A percentile compares a stretch with the other conserved stretches of the same genome.
These are phyloP conservation scores for Closterium sp. DNA, from an alignment of 139 green algal species.

Conservation along the genomic window DNA sequence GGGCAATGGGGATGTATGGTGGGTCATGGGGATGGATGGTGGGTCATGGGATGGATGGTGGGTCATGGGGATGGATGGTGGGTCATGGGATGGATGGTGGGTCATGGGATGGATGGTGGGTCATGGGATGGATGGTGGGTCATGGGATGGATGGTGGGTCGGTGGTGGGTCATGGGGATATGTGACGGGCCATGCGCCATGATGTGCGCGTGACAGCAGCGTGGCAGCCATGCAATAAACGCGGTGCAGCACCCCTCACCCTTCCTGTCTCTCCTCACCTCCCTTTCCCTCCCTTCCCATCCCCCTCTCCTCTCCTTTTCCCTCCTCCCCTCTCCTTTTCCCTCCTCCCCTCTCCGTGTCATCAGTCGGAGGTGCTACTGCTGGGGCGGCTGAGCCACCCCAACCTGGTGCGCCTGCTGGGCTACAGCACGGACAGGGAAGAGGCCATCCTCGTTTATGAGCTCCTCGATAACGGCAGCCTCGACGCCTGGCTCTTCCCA, in stretches of 20 bases:
- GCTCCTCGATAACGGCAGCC: conserved; percentile 36
- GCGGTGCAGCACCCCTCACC: neutral
- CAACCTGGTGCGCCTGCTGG: conserved; percentile 39
- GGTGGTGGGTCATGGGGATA: too few species aligned
- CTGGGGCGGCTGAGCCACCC: conserved; percentile 38
- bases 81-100: too few species aligned
- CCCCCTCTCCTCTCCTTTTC: neutral
- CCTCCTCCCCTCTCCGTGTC: too few species aligned
- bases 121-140: too few species aligned
- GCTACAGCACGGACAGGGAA: conserved; percentile 38
- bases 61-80: neutral
- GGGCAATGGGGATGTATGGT: neutral
- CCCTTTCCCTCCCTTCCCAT: neutral
- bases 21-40: too few species aligned
- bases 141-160: too few species aligned
- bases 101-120: too few species aligned
- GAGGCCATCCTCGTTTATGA: conserved; percentile 45
- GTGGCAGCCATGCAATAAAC: neutral
- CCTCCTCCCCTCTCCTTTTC: too few species aligned
- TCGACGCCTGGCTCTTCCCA: conserved; percentile 37
- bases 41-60: neutral
- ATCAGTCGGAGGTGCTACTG: conserved; percentile 35
- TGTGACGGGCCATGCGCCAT: too few species aligned
- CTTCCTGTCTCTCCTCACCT: too few species aligned
- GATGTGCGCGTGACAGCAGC: too few species aligned